Evolutionary conservation across 257 asterid species (phyloP).

Genomic region (Nicotiana benthamiana): DNA sequence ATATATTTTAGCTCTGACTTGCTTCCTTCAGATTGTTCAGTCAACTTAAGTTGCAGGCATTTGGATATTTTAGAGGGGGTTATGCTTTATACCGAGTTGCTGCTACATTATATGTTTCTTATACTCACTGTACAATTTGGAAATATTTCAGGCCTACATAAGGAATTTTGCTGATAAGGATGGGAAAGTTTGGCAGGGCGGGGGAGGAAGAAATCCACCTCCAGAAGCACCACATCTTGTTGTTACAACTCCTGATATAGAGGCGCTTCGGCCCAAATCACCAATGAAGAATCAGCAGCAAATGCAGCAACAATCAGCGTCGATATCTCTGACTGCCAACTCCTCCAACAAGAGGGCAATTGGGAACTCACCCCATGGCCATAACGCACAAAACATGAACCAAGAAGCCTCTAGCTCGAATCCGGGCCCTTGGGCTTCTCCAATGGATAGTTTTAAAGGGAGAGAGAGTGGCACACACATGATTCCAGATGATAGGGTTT

Average conservation of each 20-base stretch:
- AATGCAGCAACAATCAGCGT: conserved; percentile 49
- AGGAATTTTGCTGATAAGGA: conserved; percentile 70
- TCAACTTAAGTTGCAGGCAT: no score
- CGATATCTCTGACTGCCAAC: conserved; percentile 51
- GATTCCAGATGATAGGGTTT: conserved; percentile 42
- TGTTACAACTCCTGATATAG: conserved; percentile 86
- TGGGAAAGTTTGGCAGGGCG: conserved; percentile 93
- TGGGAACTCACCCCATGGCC: conserved; percentile 54
- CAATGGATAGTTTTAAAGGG: conserved; percentile 40
- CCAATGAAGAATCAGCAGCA: conserved; percentile 98
- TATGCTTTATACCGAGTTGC: no score
- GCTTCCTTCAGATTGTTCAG: no score
- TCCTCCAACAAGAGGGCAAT: conserved; percentile 54
- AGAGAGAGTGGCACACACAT: conserved; percentile 38
- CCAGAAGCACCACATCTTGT: conserved; percentile 97
- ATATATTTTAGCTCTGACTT: no score
- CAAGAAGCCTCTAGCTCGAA: conserved; percentile 58
- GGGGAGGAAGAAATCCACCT: conserved; percentile 97
- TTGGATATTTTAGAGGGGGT: no score
- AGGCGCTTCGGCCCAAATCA: conserved; percentile 87
- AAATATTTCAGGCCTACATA: conserved; percentile 46
- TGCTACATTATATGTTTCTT: no score
- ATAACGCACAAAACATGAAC: conserved; percentile 32
- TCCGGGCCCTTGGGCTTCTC: conserved; percentile 61
- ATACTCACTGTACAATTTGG: conserved; percentile 12